These are phyloP conservation scores for Nothophoma quercina DNA, from an alignment of 2,329 filamentous ascomycete species.

Conservation along the genomic window DNA sequence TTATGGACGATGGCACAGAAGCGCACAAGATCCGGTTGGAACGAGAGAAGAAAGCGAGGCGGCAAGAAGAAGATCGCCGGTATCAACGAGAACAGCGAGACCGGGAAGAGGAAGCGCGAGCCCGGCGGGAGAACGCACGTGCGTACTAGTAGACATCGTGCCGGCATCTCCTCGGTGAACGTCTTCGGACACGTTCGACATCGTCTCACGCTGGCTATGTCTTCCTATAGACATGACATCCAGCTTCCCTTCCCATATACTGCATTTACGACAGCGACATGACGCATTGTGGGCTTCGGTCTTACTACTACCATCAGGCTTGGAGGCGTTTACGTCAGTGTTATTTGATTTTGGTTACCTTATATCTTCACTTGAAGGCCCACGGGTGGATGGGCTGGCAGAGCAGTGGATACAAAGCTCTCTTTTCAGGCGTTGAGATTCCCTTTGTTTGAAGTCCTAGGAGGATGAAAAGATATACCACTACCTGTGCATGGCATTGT, in stretches of 20 bases:
- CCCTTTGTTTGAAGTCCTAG: constrained; percentile 6
- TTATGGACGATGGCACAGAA: constrained; percentile 72
- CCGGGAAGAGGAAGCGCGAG: constrained; percentile 18
- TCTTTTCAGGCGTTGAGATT: constrained; percentile 13
- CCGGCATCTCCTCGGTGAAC: constrained; percentile 9
- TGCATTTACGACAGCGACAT: constrained; percentile 51
- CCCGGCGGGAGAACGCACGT: constrained; percentile 14
- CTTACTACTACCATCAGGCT: constrained; percentile 20
- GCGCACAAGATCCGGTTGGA: constrained; percentile 65
- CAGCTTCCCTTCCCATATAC: constrained; percentile 42
- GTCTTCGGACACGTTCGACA: constrained; percentile 20
- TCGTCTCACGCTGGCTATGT: constrained; percentile 13
- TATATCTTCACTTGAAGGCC: constrained; percentile 19
- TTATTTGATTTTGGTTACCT: constrained; percentile 39
- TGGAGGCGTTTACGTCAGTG: constrained; percentile 42
- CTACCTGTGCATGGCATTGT: constrained; percentile 18
- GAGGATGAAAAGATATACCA: constrained; percentile 23
- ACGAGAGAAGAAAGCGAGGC: constrained; percentile 46
- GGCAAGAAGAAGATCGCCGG: constrained; percentile 42
- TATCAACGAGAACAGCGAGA: constrained; percentile 34
- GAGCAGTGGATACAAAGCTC: constrained; percentile 23
- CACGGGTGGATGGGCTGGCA: constrained; percentile 15
- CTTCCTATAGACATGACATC: constrained; percentile 4
- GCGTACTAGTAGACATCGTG: constrained; percentile 23
- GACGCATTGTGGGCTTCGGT: constrained; percentile 43